Conservation (phyloP, 176 grass and related monocot genomes). For the Triticum turgidum region DNA sequence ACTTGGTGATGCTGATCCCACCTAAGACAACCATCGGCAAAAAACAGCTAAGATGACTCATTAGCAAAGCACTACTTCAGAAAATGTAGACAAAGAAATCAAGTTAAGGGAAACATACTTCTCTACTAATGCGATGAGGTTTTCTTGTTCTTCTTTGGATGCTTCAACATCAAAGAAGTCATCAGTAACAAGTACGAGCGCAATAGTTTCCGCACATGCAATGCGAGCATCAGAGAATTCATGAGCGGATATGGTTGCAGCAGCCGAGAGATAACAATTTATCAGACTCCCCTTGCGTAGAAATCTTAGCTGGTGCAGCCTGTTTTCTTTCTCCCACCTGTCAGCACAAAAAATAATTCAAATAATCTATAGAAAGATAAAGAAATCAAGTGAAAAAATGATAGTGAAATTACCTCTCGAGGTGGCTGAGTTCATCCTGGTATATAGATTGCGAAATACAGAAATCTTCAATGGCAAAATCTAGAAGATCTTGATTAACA, state of each 20-base stretch:
- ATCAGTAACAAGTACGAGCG: conserved; percentile 59
- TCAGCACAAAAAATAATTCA: not conserved
- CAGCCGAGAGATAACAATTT: conserved; percentile 67
- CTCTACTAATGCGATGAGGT: conserved; percentile 58
- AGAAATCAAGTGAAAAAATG: not conserved
- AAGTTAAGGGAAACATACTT: conserved; percentile 25
- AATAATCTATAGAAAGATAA: not conserved
- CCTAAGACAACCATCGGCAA: conserved; percentile 25
- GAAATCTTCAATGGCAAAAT: conserved; percentile 47
- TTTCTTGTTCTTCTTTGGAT: conserved; percentile 69
- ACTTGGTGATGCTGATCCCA: conserved; percentile 47
- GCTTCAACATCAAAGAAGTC: conserved; percentile 87
- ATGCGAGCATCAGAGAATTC: conserved; percentile 62
- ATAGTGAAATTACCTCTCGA: conserved; percentile 43
- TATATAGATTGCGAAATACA: conserved; percentile 43
- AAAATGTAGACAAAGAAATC: not conserved
- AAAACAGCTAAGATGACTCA: not conserved
- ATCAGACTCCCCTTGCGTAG: conserved; percentile 49
- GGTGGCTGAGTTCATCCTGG: conserved; percentile 48
- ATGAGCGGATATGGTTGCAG: conserved; percentile 57
- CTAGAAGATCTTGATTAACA: conserved; percentile 41
- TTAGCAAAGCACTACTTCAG: not conserved
- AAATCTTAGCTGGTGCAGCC: conserved; percentile 65
- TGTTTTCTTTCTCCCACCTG: conserved; percentile 70
- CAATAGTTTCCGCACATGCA: conserved; percentile 53